Evolutionary conservation across 2,329 filamentous ascomycete genomes (phyloP).

Genomic region (Teratosphaeria gauchensis): DNA sequence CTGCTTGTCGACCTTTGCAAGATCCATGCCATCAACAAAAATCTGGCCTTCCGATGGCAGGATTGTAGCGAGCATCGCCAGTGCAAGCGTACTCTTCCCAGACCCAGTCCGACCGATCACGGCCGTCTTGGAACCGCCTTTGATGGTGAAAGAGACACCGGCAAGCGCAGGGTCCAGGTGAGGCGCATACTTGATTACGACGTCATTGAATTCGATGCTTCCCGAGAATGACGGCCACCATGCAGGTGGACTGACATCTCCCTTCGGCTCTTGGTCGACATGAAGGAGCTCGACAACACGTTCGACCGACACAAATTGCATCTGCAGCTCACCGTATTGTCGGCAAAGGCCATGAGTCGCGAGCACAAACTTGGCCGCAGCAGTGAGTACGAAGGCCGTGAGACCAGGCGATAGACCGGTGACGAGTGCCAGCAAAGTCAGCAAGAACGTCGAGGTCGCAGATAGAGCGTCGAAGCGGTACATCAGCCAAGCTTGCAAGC

Average conservation of each 20-base stretch:
- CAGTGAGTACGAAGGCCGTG: slow-evolving; percentile 73
- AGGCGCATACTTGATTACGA: slow-evolving; percentile 70
- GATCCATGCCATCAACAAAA: slow-evolving; percentile 51
- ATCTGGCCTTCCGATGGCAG: slow-evolving; percentile 47
- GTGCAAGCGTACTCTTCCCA: slow-evolving; percentile 69
- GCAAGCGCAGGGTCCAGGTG: slow-evolving; percentile 64
- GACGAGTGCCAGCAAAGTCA: slow-evolving; percentile 66
- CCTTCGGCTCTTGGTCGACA: slow-evolving; percentile 64
- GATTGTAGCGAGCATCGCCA: slow-evolving; percentile 50
- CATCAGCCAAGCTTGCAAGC: slow-evolving; percentile 73
- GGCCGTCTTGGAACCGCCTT: slow-evolving; percentile 67
- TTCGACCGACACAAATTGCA: slow-evolving; percentile 87
- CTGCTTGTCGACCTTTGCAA: slow-evolving; percentile 49
- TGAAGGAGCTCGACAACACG: slow-evolving; percentile 72
- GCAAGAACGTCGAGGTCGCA: slow-evolving; percentile 59
- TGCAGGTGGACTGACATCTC: slow-evolving; percentile 58
- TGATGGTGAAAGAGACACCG: slow-evolving; percentile 62
- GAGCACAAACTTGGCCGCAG: slow-evolving; percentile 58
- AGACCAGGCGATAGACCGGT: slow-evolving; percentile 67
- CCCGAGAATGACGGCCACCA: slow-evolving; percentile 66
- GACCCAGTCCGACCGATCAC: slow-evolving; percentile 73
- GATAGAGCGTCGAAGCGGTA: slow-evolving; percentile 68
- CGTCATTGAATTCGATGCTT: slow-evolving; percentile 65
- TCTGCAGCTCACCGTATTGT: slow-evolving; percentile 74
- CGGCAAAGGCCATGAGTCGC: slow-evolving; percentile 67